phyloP scores from a whole-genome alignment of 306 rosid species.

The Astragalus glycyphyllos region DNA sequence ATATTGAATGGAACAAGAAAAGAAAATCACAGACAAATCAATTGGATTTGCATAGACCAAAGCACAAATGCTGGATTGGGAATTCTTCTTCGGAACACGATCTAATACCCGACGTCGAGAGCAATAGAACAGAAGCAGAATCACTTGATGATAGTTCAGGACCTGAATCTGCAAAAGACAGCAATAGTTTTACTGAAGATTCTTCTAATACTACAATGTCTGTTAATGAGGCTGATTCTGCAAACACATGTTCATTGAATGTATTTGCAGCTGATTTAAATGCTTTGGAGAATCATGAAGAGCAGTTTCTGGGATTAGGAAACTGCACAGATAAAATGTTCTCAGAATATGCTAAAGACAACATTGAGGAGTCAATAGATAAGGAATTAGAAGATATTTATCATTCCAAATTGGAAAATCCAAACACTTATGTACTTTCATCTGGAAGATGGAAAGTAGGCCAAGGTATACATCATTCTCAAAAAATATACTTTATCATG shows the following conservation, averaged over 20 bases:
- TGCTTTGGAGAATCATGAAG: conserved; percentile 51
- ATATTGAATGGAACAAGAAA: conserved; percentile 55
- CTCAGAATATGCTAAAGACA: conserved; percentile 46
- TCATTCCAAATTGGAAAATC: conserved; percentile 45
- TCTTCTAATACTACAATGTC: conserved; percentile 55
- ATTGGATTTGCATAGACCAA: conserved; percentile 58
- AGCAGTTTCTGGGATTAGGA: conserved; percentile 53
- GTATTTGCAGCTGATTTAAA: conserved; percentile 25
- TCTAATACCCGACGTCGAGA: conserved; percentile 39
- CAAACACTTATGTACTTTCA: conserved; percentile 58
- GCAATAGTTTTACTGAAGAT: conserved; percentile 54
- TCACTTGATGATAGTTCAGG: conserved; percentile 36
- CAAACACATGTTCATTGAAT: conserved; percentile 23
- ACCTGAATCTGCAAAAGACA: conserved; percentile 54
- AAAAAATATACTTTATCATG: not conserved
- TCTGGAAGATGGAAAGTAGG: conserved; percentile 71
- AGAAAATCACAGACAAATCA: conserved; percentile 63
- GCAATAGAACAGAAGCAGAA: conserved; percentile 27
- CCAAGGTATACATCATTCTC: conserved; percentile 56
- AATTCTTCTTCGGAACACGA: conserved; percentile 38
- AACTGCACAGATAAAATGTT: conserved; percentile 26
- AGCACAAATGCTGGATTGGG: conserved; percentile 58
- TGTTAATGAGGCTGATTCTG: conserved; percentile 31
- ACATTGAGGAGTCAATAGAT: conserved; percentile 46
- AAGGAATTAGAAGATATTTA: conserved; percentile 58